phyloP scores from a whole-genome alignment of 208 protist species.

The Polymyxa betae region DNA sequence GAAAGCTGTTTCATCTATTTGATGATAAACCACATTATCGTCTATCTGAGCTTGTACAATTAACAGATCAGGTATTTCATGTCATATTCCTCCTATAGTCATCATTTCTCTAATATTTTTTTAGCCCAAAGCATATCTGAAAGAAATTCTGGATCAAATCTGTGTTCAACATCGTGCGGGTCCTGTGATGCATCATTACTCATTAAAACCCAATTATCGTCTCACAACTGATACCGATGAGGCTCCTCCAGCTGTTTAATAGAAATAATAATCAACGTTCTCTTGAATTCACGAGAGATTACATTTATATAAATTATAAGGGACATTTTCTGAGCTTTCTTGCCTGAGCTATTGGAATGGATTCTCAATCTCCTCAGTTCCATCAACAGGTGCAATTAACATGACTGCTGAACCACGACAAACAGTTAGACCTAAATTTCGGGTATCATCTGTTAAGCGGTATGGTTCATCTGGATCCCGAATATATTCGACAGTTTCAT shows the following conservation, averaged over 20 bases:
- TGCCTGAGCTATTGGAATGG: too few relatives aligned
- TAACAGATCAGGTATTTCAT: background rate
- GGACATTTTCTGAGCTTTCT: too few relatives aligned
- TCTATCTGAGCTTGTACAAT: background rate
- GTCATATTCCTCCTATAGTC: background rate
- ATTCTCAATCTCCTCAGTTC: constrained; percentile 71
- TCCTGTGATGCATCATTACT: background rate
- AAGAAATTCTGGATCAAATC: background rate
- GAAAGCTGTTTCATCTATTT: background rate
- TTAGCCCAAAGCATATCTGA: background rate
- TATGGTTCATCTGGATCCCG: constrained; percentile 67
- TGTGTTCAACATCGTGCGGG: background rate
- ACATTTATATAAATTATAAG: too few relatives aligned
- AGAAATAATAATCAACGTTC: too few relatives aligned
- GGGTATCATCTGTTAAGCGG: constrained; percentile 65
- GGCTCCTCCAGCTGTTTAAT: too few relatives aligned
- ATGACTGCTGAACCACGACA: constrained; percentile 72
- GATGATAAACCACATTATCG: background rate
- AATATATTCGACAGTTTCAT: constrained; percentile 71
- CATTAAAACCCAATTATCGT: background rate
- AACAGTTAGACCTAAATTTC: constrained; percentile 69
- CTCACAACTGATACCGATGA: background rate
- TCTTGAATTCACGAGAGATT: too few relatives aligned
- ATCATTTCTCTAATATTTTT: background rate
- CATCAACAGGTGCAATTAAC: constrained; percentile 69